Evolutionary conservation across 805 yeast species (phyloP).

Genomic region (Nakazawaea ishiwadae): DNA sequence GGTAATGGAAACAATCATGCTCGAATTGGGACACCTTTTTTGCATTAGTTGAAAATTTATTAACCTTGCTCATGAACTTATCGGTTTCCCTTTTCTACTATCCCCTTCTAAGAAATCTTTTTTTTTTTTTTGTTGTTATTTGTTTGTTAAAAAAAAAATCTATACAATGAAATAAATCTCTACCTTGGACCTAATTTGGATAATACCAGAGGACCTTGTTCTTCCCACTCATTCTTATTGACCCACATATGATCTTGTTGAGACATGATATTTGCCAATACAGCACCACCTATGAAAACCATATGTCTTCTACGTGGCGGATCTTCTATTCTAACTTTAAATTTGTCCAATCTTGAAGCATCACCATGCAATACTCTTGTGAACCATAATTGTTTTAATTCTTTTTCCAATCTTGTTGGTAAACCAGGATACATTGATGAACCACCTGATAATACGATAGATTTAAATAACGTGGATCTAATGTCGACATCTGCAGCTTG

Average conservation of each 20-base stretch:
- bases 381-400: constrained; percentile 93
- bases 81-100: no score
- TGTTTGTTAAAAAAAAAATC: no score
- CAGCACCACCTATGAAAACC: constrained; percentile 99
- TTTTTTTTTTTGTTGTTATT: no score
- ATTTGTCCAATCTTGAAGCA: constrained; percentile 79
- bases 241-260: constrained; percentile 99
- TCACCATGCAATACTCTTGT: constrained; percentile 84
- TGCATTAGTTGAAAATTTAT: no score
- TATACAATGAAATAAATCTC: no score
- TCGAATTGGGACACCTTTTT: no score
- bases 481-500: constrained; percentile 95
- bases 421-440: constrained; percentile 98
- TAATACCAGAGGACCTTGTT: constrained; percentile 84
- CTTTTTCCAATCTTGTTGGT: constrained; percentile 93
- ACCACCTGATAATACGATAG: constrained; percentile 95
- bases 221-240: constrained; percentile 95
- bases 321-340: constrained; percentile 95
- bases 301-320: constrained; percentile 98
- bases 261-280: constrained; percentile 95
- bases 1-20: no score
- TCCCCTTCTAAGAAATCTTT: no score
- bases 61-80: no score
- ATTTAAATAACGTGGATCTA: constrained; percentile 81
- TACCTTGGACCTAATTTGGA: constrained; percentile 90